Conservation (phyloP, 768 basidiomycete genomes). For the Boletus edulis region DNA sequence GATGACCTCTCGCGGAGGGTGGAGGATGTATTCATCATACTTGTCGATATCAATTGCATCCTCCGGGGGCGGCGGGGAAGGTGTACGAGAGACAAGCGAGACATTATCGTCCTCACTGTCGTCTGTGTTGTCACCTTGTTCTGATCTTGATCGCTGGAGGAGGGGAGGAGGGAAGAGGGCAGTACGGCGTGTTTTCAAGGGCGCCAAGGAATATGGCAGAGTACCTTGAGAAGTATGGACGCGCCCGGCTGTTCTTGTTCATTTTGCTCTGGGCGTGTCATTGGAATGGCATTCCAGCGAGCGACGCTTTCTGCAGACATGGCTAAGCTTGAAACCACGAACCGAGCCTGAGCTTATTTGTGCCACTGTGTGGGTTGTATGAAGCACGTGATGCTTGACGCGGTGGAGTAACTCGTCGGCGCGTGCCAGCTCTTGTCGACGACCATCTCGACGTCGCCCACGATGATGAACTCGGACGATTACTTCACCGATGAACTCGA, state of each 20-base stretch:
- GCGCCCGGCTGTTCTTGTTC: constrained; percentile 21
- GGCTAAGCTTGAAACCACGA: not conserved
- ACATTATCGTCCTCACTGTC: constrained; percentile 63
- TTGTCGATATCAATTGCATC: constrained; percentile 58
- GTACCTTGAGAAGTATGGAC: constrained; percentile 61
- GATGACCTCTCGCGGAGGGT: constrained; percentile 58
- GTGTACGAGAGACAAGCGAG: constrained; percentile 71
- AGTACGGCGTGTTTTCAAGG: constrained; percentile 48
- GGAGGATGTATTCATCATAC: constrained; percentile 63
- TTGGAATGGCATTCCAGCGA: constrained; percentile 72
- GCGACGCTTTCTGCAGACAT: constrained; percentile 70
- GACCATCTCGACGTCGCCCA: constrained; percentile 2
- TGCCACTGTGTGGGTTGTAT: no score
- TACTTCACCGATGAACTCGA: constrained; percentile 71
- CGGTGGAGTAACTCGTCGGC: not conserved
- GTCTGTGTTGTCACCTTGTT: constrained; percentile 36
- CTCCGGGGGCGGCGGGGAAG: constrained; percentile 54
- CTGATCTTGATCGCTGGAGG: constrained; percentile 61
- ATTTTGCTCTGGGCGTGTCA: constrained; percentile 33
- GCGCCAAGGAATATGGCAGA: constrained; percentile 49
- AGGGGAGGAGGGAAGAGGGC: constrained; percentile 46
- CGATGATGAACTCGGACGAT: constrained; percentile 70
- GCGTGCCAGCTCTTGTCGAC: not conserved
- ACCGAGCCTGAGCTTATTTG: not conserved
- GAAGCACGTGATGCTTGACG: constrained; percentile 13